Conservation (phyloP, 495 filamentous ascomycete species). For the Aspergillus asperescens region DNA sequence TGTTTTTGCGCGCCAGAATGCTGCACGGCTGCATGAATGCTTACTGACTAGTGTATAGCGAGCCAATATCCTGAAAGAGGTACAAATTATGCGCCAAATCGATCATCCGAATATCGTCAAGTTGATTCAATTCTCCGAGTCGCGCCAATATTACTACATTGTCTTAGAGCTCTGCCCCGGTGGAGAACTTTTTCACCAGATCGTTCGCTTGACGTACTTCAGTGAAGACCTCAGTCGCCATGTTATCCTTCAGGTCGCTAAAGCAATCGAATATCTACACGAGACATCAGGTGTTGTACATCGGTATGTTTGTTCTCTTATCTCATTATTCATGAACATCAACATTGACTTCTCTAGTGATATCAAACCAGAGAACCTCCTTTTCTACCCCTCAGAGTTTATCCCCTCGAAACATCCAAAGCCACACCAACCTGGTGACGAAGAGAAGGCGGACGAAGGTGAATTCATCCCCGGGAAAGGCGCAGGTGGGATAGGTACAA, state of each 20-base stretch:
- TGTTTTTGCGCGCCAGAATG: not conserved
- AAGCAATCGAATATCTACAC: slow-evolving; percentile 89
- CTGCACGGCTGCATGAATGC: not conserved
- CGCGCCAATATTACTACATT: slow-evolving; percentile 93
- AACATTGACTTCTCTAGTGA: slow-evolving; percentile 57
- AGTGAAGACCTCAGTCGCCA: slow-evolving; percentile 93
- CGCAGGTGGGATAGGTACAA: slow-evolving; percentile 85
- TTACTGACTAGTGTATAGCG: slow-evolving; percentile 50
- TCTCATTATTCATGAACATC: not conserved
- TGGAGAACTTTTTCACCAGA: slow-evolving; percentile 97
- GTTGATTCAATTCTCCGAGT: slow-evolving; percentile 89
- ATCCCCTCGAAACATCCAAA: slow-evolving; percentile 75
- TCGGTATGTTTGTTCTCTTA: slow-evolving; percentile 60
- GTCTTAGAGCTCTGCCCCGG: slow-evolving; percentile 92
- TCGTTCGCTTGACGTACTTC: slow-evolving; percentile 96
- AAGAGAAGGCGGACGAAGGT: slow-evolving; percentile 96
- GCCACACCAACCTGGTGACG: slow-evolving; percentile 74
- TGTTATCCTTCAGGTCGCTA: slow-evolving; percentile 88
- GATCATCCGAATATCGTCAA: slow-evolving; percentile 95
- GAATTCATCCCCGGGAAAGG: slow-evolving; percentile 82
- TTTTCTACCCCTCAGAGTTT: slow-evolving; percentile 83
- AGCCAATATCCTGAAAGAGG: slow-evolving; percentile 96
- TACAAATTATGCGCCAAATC: slow-evolving; percentile 95
- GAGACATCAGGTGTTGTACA: slow-evolving; percentile 94
- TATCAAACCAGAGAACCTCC: slow-evolving; percentile 96